phyloP scores from a whole-genome alignment of 768 basidiomycete species.

The Neoboletus magnificus region DNA sequence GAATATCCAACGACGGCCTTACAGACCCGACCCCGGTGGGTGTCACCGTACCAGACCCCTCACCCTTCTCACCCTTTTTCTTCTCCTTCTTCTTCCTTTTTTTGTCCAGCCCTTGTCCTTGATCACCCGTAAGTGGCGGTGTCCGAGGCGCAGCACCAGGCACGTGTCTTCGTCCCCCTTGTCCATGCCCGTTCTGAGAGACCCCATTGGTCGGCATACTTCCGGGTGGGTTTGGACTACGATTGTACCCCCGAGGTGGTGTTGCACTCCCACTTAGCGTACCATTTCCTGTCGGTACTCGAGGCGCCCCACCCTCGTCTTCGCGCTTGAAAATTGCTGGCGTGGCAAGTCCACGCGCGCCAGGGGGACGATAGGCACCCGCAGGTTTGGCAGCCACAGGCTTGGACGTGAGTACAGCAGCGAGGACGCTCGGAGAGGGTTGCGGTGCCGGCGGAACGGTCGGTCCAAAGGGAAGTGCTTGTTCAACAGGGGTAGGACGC shows the following conservation, averaged over 20 bases:
- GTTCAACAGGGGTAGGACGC: slow-evolving; percentile 71
- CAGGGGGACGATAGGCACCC: slow-evolving; percentile 92
- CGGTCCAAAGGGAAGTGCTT: slow-evolving; percentile 63
- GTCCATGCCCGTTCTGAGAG: slow-evolving; percentile 30
- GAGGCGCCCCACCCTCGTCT: slow-evolving; percentile 76
- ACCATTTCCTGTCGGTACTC: slow-evolving; percentile 39
- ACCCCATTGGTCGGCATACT: slow-evolving; percentile 37
- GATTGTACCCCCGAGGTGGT: slow-evolving; percentile 57
- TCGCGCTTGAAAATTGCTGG: slow-evolving; percentile 88
- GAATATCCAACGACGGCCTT: slow-evolving; percentile 38
- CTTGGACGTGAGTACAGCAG: slow-evolving; percentile 49
- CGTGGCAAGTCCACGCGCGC: slow-evolving; percentile 84
- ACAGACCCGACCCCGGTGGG: slow-evolving; percentile 25
- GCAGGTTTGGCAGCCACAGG: slow-evolving; percentile 61
- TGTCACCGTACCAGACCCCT: slow-evolving; percentile 29
- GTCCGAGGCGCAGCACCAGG: slow-evolving; percentile 66
- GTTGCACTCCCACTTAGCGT: slow-evolving; percentile 51
- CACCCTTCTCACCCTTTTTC: slow-evolving; percentile 43
- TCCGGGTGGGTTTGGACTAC: slow-evolving; percentile 56
- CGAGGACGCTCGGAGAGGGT: slow-evolving; percentile 55
- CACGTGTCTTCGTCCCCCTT: slow-evolving; percentile 43
- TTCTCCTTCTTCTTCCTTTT: slow-evolving; percentile 56
- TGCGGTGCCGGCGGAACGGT: slow-evolving; percentile 66
- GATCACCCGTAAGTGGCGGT: slow-evolving; percentile 44
- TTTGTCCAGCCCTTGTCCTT: slow-evolving; percentile 27